Evolutionary conservation across 202 grass and related monocot species (phyloP).

Genomic region (Brachypodium distachyon): DNA sequence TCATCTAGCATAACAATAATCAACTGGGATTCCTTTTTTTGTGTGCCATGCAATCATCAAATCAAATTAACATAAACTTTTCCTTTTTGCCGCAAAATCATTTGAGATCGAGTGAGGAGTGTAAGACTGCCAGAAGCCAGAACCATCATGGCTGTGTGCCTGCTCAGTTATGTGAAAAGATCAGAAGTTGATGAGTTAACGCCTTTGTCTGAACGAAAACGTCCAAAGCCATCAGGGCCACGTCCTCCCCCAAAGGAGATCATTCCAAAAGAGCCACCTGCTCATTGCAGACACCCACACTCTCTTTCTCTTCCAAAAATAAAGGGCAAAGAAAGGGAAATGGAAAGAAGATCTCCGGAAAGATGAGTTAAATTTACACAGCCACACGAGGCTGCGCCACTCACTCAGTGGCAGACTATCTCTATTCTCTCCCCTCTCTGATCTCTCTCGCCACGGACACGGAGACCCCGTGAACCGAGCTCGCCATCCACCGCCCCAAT

Average conservation of each 20-base stretch:
- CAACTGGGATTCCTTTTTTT: too few species aligned
- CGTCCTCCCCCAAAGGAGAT: background rate
- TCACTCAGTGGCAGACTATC: constrained; percentile 6
- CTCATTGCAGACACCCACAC: background rate
- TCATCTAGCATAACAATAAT: background rate
- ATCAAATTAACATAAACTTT: background rate
- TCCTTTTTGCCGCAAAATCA: background rate
- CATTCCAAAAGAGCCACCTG: background rate
- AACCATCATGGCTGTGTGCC: background rate
- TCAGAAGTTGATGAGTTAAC: too few species aligned
- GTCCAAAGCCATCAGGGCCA: background rate
- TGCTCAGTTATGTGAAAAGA: background rate
- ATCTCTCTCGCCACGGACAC: constrained; percentile 28
- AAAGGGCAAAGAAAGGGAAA: background rate
- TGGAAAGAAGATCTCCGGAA: background rate
- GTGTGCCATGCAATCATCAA: background rate
- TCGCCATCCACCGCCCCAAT: constrained; percentile 33
- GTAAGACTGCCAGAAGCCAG: too few species aligned
- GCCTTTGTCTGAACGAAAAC: background rate
- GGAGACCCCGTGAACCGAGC: constrained; percentile 19
- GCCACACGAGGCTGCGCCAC: constrained; percentile 21
- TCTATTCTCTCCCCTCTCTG: background rate
- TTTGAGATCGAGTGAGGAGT: background rate
- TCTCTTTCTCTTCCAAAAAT: background rate
- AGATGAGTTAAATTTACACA: constrained; percentile 25